Conservation (phyloP, 768 basidiomycete genomes). For the Steccherinum ochraceum region DNA sequence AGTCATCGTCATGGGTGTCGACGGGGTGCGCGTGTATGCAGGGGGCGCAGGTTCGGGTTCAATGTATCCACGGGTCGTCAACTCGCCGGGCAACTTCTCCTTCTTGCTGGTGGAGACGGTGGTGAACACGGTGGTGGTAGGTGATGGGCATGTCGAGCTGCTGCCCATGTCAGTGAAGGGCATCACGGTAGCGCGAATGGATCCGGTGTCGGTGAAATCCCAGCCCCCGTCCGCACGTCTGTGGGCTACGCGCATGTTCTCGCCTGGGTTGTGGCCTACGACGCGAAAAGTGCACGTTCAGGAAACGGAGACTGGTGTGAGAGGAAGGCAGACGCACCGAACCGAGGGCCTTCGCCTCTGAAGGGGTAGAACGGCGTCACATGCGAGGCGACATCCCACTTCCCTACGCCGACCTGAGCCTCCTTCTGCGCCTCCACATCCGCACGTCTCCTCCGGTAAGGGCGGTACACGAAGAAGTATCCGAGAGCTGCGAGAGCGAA, state of each 20-base stretch:
- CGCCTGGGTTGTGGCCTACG: slow-evolving; percentile 44
- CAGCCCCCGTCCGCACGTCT: slow-evolving; percentile 50
- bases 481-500: slow-evolving; percentile 3
- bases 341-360: slow-evolving; percentile 6
- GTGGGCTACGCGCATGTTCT: slow-evolving; percentile 52
- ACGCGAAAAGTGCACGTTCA: neutral
- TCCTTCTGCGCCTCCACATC: slow-evolving; percentile 1
- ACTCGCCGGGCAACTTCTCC: slow-evolving; percentile 6
- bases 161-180: neutral
- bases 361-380: slow-evolving; percentile 15
- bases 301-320: neutral
- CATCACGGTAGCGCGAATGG: slow-evolving; percentile 4
- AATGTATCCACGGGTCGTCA: slow-evolving; percentile 6
- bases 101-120: too few relatives aligned
- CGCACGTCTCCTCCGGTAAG: slow-evolving; percentile 1
- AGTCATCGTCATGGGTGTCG: too few relatives aligned
- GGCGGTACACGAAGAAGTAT: slow-evolving; percentile 8
- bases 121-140: slow-evolving; percentile 1
- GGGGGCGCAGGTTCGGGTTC: slow-evolving; percentile 9
- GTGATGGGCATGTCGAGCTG: neutral
- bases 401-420: slow-evolving; percentile 4
- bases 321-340: slow-evolving; percentile 7
- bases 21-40: slow-evolving; percentile 8
- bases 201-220: slow-evolving; percentile 36
- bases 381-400: slow-evolving; percentile 10